Conservation (phyloP, 495 filamentous ascomycete species). For the Penicillium cosmopolitanum region DNA sequence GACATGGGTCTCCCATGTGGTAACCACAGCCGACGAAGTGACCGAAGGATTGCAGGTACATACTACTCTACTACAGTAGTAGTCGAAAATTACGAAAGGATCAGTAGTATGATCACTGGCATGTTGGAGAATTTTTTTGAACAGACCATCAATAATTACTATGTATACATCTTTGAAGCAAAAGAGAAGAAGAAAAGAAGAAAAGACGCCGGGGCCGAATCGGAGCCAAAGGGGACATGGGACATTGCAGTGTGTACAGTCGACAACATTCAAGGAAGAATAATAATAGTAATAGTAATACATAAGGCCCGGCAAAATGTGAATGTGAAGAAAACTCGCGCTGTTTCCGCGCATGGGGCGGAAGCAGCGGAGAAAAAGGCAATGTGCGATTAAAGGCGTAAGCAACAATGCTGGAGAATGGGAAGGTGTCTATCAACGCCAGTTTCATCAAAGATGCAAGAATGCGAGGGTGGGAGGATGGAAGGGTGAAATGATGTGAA, state of each 20-base stretch:
- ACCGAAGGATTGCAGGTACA: conserved; percentile 4
- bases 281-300: conserved; percentile 8
- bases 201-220: not conserved
- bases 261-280: not conserved
- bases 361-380: not conserved
- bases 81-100: not conserved
- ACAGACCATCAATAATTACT: conserved; percentile 10
- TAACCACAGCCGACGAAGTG: not conserved
- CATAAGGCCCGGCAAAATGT: not conserved
- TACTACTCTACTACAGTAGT: not conserved
- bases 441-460: conserved; percentile 6
- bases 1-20: not conserved
- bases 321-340: not conserved
- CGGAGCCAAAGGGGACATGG: not conserved
- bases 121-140: not conserved
- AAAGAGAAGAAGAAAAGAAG: not conserved
- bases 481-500: not conserved
- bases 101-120: too few species aligned
- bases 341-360: not conserved
- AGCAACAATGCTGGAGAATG: not conserved
- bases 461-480: not conserved
- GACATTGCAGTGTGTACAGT: conserved; percentile 2
- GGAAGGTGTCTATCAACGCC: conserved; percentile 4
- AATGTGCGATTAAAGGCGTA: conserved; percentile 4
- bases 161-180: conserved; percentile 14